phyloP scores from a whole-genome alignment of 2,329 filamentous ascomycete genomes.

The Didymella keratinophila region DNA sequence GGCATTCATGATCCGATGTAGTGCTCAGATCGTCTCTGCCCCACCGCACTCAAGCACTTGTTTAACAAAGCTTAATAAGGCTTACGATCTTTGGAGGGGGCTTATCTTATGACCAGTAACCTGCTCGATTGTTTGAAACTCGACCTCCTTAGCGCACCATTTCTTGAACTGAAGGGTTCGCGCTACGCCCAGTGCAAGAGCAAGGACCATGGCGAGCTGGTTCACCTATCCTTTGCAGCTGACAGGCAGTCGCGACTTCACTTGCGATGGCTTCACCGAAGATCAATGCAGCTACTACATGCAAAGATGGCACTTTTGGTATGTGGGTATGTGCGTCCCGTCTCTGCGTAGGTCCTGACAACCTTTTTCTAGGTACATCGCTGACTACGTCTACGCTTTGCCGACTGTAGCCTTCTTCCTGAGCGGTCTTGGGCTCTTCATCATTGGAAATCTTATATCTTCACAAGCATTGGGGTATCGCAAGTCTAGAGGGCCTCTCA shows the following conservation, averaged over 20 bases:
- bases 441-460: conserved; percentile 51
- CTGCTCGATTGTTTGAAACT: neutral
- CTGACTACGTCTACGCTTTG: conserved; percentile 63
- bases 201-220: conserved; percentile 25
- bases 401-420: conserved; percentile 63
- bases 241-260: conserved; percentile 30
- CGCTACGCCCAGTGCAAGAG: neutral
- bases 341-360: neutral
- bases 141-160: neutral
- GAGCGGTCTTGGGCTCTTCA: conserved; percentile 58
- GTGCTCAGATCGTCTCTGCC: neutral
- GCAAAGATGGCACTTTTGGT: conserved; percentile 61
- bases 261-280: conserved; percentile 49
- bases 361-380: conserved; percentile 57
- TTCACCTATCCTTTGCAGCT: conserved; percentile 28
- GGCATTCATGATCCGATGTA: neutral
- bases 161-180: neutral
- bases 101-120: neutral
- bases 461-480: conserved; percentile 37
- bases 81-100: neutral
- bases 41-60: conserved; percentile 1
- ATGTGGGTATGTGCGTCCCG: conserved; percentile 21
- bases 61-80: conserved; percentile 3
- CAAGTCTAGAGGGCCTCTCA: neutral
- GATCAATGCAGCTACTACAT: conserved; percentile 58